These are phyloP conservation scores for Taxillus chinensis DNA, from an alignment of 164 flowering plant species.

Conservation along the genomic window DNA sequence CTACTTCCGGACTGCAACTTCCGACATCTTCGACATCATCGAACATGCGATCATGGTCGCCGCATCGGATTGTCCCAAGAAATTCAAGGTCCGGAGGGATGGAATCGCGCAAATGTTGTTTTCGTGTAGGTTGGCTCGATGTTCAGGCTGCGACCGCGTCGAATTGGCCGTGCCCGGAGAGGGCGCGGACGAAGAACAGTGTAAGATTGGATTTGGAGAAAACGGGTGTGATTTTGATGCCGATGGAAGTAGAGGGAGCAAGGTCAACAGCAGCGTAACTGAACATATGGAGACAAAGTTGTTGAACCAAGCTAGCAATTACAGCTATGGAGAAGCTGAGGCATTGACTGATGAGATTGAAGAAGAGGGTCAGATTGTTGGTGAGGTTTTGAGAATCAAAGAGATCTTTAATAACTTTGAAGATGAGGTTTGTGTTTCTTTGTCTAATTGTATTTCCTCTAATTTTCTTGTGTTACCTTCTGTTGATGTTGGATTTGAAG, in stretches of 20 bases:
- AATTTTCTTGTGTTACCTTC: background rate
- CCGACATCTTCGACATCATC: conserved; percentile 47
- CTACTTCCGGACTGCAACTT: conserved; percentile 33
- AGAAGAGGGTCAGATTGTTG: conserved; percentile 40
- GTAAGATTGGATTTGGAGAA: conserved; percentile 17
- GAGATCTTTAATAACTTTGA: conserved; percentile 36
- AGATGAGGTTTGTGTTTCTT: conserved; percentile 46
- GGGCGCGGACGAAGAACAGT: conserved; percentile 18
- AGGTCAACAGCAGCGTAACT: conserved; percentile 32
- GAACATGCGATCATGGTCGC: conserved; percentile 56
- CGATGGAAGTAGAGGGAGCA: conserved; percentile 48
- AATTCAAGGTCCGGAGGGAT: conserved; percentile 42
- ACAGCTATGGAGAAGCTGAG: conserved; percentile 73
- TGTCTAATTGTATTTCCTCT: too few relatives aligned
- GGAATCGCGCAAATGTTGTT: conserved; percentile 54
- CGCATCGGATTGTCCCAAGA: conserved; percentile 50
- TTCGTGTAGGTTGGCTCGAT: conserved; percentile 27
- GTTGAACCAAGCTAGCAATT: conserved; percentile 35
- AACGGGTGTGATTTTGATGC: conserved; percentile 21
- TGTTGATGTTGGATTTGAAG: conserved; percentile 1
- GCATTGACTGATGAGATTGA: conserved; percentile 88
- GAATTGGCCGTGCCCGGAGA: conserved; percentile 27
- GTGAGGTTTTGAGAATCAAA: conserved; percentile 79
- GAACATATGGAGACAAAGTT: conserved; percentile 15
- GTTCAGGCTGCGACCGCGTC: conserved; percentile 36